phyloP scores from a whole-genome alignment of 345 rosid genomes.

The Eucalyptus microcorys region DNA sequence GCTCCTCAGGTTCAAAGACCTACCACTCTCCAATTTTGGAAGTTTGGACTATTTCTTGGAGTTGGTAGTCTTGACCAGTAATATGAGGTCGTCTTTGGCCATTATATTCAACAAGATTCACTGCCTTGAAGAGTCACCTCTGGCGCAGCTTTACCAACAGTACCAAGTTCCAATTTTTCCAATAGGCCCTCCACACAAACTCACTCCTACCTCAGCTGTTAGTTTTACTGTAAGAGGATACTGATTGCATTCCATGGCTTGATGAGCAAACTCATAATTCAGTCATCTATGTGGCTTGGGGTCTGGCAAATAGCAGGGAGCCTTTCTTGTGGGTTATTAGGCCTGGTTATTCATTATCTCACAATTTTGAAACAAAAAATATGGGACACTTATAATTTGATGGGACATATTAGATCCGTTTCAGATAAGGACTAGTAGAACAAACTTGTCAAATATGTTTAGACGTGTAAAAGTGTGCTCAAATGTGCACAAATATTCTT shows the following conservation, averaged over 20 bases:
- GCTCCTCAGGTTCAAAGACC: constrained; percentile 5
- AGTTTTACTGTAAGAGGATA: constrained; percentile 6
- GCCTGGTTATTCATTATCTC: no score
- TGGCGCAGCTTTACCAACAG: neutral
- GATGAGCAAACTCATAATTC: neutral
- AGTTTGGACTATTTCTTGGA: neutral
- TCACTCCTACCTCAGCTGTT: neutral
- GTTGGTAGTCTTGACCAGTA: neutral
- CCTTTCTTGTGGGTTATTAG: no score
- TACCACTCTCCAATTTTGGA: neutral
- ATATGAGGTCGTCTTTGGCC: neutral
- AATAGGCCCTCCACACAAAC: neutral
- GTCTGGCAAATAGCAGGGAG: no score
- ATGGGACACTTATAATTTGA: no score
- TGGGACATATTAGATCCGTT: neutral
- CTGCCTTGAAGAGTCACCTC: neutral
- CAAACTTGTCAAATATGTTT: neutral
- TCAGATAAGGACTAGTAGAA: no score
- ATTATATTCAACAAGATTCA: neutral
- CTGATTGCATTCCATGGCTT: constrained; percentile 5
- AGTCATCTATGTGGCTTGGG: constrained; percentile 2
- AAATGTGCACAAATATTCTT: neutral
- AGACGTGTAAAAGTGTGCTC: neutral
- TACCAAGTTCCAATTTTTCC: neutral
- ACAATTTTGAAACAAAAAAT: no score